Base-by-base conservation (phyloP, 805 yeast genomes). In the Yarrowia hollandica region DNA sequence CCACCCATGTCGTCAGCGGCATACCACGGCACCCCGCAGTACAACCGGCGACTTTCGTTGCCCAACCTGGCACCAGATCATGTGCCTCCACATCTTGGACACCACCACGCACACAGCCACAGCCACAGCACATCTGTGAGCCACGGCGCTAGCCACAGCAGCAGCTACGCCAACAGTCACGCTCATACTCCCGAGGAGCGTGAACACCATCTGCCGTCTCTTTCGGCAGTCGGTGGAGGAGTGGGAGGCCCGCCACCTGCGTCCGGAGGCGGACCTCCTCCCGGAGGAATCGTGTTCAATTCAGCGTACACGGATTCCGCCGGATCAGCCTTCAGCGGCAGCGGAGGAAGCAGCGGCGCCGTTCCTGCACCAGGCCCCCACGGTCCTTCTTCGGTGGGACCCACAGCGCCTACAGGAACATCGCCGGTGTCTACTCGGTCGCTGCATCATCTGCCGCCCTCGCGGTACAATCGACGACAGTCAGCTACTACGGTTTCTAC, bases 401-500 rank as follows among this genome's bases (percentile, higher is more conserved):
- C 52, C 12, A 11, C 34, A 18, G 34, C 34, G 2, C 33, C 50
- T 4, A n/a, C 54, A 4, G 55, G 55, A 7, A 33, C 39, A 14
- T 22, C 28, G 1, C 39, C 55, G 0, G 55, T 48, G 15, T 33
- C 39, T 4, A 30, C 55, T 1, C 37, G 54, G n/a, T 30, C 37
- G 15, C 21, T 31, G 12, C 55, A 48, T 8, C 55, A 48, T 15
- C 55, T 33, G 3, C 39, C 38, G 3, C 39, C 35, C 1, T 60
- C 34, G 26, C 41, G 64, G 5, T 62, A 62, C 34, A 37, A 61
- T 6, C 60, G 67, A 9, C 63, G 64, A 6, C 52, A 59, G 30
- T 61, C 65, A 1, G 63, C 64, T 3, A 50, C 65, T 35, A 62
- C 62, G 6, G 35, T 55, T 31, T 30, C 64, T 19, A 60, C 63